These are phyloP conservation scores for Penicillium hordei DNA, from an alignment of 2,329 filamentous ascomycete species.

Conservation along the genomic window DNA sequence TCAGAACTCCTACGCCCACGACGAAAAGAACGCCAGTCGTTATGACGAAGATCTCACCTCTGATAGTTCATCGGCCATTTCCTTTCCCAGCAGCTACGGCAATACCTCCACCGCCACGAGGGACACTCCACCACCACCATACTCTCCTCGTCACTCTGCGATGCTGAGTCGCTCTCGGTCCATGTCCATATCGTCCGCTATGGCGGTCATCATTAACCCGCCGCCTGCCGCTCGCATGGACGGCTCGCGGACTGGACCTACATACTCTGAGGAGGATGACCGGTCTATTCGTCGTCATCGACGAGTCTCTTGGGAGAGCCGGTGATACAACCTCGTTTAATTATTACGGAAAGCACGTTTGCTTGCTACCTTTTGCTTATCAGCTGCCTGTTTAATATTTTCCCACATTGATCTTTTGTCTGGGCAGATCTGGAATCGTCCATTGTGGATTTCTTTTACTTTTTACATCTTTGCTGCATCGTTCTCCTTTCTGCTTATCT, in stretches of 20 bases:
- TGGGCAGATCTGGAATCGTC: conserved; percentile 15
- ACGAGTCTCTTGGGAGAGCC: conserved; percentile 32
- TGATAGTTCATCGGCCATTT: conserved; percentile 43
- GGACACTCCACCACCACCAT: conserved; percentile 45
- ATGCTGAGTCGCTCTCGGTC: conserved; percentile 35
- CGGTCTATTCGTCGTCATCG: conserved; percentile 24
- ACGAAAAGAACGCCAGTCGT: conserved; percentile 35
- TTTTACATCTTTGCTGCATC: background rate
- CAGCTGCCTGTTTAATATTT: background rate
- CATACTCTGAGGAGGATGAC: conserved; percentile 24
- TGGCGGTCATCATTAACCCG: conserved; percentile 25
- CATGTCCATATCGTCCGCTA: conserved; percentile 33
- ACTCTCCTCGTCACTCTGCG: conserved; percentile 35
- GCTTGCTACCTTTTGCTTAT: background rate
- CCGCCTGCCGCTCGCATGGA: conserved; percentile 29
- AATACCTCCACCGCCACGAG: conserved; percentile 47
- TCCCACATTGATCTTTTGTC: background rate
- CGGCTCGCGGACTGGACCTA: conserved; percentile 30
- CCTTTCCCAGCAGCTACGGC: conserved; percentile 45
- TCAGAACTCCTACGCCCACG: conserved; percentile 14
- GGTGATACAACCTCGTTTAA: conserved; percentile 10
- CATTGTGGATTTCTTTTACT: background rate
- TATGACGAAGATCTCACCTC: conserved; percentile 37
- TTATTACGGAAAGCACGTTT: background rate
- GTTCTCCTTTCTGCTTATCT: background rate